These are phyloP conservation scores for Neurospora terricola DNA, from an alignment of 495 filamentous ascomycete species.

Conservation along the genomic window DNA sequence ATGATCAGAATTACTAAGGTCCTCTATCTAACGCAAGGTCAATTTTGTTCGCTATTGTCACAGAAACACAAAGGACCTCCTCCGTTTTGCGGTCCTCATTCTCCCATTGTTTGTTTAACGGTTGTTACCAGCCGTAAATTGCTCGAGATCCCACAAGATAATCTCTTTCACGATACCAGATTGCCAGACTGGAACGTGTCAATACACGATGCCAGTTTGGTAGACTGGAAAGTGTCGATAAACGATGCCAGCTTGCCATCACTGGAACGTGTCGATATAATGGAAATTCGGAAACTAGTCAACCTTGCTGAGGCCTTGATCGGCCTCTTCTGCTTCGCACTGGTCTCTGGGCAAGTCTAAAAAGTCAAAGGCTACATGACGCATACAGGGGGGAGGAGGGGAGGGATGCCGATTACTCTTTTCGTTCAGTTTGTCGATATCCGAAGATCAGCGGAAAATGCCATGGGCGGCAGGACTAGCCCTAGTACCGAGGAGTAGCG, in stretches of 20 bases:
- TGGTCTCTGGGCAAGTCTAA: conserved; percentile 1
- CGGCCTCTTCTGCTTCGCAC: background rate
- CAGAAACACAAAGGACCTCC: background rate
- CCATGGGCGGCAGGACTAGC: background rate
- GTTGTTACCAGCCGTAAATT: background rate
- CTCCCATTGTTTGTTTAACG: background rate
- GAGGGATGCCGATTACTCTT: conserved; percentile 4
- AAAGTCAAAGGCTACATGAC: background rate
- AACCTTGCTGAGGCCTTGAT: background rate
- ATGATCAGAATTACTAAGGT: background rate
- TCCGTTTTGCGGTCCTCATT: background rate
- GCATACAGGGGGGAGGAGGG: background rate
- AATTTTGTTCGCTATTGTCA: background rate
- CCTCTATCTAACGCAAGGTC: background rate
- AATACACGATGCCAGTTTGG: background rate
- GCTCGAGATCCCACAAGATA: background rate
- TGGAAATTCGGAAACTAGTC: background rate
- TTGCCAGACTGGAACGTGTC: background rate
- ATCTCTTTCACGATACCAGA: background rate
- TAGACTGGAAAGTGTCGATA: background rate
- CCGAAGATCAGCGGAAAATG: conserved; percentile 1
- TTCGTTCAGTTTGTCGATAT: background rate
- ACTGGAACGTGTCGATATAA: background rate
- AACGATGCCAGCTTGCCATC: background rate
- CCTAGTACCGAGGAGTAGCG: background rate